These are phyloP conservation scores for Graphilbum fragrans DNA, from an alignment of 2,329 filamentous ascomycete species.

Conservation along the genomic window DNA sequence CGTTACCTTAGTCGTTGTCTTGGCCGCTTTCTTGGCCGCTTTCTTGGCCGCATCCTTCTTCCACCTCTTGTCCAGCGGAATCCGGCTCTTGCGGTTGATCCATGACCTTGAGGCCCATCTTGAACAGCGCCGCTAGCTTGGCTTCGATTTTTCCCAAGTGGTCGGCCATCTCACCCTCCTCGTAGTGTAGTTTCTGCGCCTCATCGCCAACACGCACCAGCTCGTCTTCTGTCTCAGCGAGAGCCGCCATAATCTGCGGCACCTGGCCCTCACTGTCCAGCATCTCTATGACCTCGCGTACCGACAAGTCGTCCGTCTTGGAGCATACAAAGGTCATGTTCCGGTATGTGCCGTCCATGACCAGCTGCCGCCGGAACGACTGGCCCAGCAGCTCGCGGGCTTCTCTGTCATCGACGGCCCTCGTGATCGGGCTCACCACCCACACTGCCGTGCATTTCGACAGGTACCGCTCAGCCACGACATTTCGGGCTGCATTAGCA, in stretches of 20 bases:
- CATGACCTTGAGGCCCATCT: too few species aligned
- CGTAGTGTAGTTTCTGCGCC: too few species aligned
- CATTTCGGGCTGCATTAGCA: slow-evolving; percentile 44
- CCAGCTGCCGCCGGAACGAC: slow-evolving; percentile 44
- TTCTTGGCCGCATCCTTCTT: slow-evolving; percentile 18
- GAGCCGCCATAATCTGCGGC: neutral
- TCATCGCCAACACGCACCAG: too few species aligned
- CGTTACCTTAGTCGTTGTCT: too few species aligned
- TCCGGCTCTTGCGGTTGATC: too few species aligned
- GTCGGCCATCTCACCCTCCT: slow-evolving; percentile 9
- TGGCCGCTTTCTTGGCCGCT: too few species aligned
- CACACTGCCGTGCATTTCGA: slow-evolving; percentile 47
- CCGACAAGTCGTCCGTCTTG: slow-evolving; percentile 46
- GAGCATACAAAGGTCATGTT: slow-evolving; percentile 49
- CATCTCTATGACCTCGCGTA: slow-evolving; percentile 13
- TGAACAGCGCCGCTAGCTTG: too few species aligned
- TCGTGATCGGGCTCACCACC: slow-evolving; percentile 50
- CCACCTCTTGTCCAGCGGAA: too few species aligned
- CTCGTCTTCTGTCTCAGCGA: neutral
- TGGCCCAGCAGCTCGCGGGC: slow-evolving; percentile 43
- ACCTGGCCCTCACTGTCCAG: neutral
- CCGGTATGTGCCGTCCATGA: slow-evolving; percentile 42
- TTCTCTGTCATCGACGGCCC: slow-evolving; percentile 47
- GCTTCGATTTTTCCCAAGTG: too few species aligned
- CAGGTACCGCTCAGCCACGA: slow-evolving; percentile 46